Evolutionary conservation across 352 stramenopile species (phyloP), one percentile per base, ranked within the genome.

Genomic region (Phytophthora multivora): DNA sequence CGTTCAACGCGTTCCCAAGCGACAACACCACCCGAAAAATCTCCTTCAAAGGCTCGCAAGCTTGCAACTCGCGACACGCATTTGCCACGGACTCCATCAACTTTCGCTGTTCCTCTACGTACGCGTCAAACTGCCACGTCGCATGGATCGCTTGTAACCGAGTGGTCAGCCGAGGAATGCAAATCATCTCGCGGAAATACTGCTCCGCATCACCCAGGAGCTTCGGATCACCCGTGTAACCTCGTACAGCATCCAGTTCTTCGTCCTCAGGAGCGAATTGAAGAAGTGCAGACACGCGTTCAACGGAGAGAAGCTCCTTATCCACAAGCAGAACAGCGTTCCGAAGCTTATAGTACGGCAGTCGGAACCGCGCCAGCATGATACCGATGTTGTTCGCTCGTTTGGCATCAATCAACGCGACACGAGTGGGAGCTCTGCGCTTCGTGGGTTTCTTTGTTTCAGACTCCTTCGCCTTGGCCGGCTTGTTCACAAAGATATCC

Each of bases 1-100:
- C 89, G 52, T 98, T 98, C 45, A 98, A 65, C n/a, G 89, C 88
- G 57, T 98, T 98, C 25, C 91, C 91, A 13, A 98, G 64, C 12
- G 82, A 84, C 31, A 97, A 36, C 15, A 97, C 85, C 2, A 97
- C 73, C 15, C 82, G 73, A 45, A 97, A 89, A 30, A 97, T 91
- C 43, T 97, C 80, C 46, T 91, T 82, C 11, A 99, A 67, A 40
- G 90, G 90, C 6, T 86, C 71, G 38, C 89, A 97, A 26, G 83
- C 74, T 60, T 96, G 86, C 12, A 98, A 66, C 66, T 98, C 91
- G 3, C 75, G 69, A 50, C 95, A 98, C 12, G 96, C 95, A 43
- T 87, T 88, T 30, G 77, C 82, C 13, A 99, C 80, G 7, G 88
- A 87, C 47, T 92, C 75, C 71, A 94, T 88, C 5, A 94, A 53